Evolutionary conservation across 768 basidiomycete genomes (phyloP).

Genomic region (Daedaleopsis sinensis): DNA sequence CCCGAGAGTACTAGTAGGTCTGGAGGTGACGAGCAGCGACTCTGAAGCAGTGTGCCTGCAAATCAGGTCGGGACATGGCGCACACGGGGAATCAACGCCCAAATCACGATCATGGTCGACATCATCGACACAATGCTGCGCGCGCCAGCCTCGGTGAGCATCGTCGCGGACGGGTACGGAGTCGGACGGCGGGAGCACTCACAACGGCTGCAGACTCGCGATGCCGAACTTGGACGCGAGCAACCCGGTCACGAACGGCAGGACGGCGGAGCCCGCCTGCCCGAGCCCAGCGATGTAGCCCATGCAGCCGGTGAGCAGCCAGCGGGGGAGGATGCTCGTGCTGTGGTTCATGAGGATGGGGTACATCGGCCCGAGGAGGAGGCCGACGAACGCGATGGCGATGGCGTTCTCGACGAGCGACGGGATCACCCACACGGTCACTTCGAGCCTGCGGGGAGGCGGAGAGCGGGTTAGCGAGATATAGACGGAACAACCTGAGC

Average conservation of each 20-base stretch:
- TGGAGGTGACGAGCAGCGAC: too few relatives aligned
- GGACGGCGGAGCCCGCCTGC: conserved; percentile 68
- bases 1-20: too few relatives aligned
- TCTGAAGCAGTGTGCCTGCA: too few relatives aligned
- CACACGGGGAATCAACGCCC: conserved; percentile 51
- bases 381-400: conserved; percentile 38
- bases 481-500: conserved; percentile 23
- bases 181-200: conserved; percentile 28
- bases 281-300: conserved; percentile 49
- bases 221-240: conserved; percentile 67
- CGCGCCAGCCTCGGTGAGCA: not conserved
- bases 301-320: conserved; percentile 60
- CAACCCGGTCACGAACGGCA: conserved; percentile 76
- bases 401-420: conserved; percentile 54
- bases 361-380: conserved; percentile 53
- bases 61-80: conserved; percentile 13
- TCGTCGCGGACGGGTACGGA: not conserved
- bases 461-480: conserved; percentile 3
- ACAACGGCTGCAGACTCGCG: conserved; percentile 64
- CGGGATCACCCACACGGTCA: conserved; percentile 54
- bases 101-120: conserved; percentile 55
- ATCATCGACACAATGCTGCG: conserved; percentile 53
- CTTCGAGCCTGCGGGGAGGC: conserved; percentile 17
- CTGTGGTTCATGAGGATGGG: conserved; percentile 71
- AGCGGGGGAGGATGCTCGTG: conserved; percentile 67